A percentile compares a stretch with the other conserved stretches of the same genome.
Conservation (phyloP, 805 yeast genomes). For the Peterozyma xylosa region DNA sequence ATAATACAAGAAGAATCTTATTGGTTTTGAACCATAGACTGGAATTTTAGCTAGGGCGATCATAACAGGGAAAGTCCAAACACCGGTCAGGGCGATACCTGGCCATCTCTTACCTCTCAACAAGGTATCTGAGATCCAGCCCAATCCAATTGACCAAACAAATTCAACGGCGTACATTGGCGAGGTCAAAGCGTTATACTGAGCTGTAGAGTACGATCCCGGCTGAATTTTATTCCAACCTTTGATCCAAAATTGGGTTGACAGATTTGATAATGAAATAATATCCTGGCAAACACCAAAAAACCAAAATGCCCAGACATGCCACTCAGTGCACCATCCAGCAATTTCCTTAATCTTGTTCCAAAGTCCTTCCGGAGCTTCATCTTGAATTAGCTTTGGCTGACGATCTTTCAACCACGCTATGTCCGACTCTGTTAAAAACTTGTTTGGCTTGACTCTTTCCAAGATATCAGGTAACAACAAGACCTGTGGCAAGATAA, state of each 20-base stretch:
- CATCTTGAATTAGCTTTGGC: constrained; percentile 7
- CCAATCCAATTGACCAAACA: constrained; percentile 9
- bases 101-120: constrained; percentile 15
- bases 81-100: constrained; percentile 11
- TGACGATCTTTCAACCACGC: constrained; percentile 10
- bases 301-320: constrained; percentile 13
- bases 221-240: constrained; percentile 14
- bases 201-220: constrained; percentile 12
- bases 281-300: constrained; percentile 13
- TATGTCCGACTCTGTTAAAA: constrained; percentile 11
- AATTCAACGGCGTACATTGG: constrained; percentile 14
- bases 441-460: constrained; percentile 20
- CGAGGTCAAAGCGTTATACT: constrained; percentile 11
- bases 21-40: constrained; percentile 12
- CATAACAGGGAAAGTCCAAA: constrained; percentile 7
- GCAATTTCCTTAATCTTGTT: constrained; percentile 5
- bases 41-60: constrained; percentile 12
- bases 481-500: constrained; percentile 12
- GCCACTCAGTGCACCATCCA: constrained; percentile 10
- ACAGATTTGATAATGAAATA: constrained; percentile 11
- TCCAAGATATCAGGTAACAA: constrained; percentile 22
- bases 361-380: constrained; percentile 8
- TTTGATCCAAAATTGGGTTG: constrained; percentile 14
- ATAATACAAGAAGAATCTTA: constrained; percentile 14
- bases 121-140: constrained; percentile 15